These are phyloP conservation scores for Scutellaria barbata DNA, from an alignment of 257 asterid species.

Conservation along the genomic window DNA sequence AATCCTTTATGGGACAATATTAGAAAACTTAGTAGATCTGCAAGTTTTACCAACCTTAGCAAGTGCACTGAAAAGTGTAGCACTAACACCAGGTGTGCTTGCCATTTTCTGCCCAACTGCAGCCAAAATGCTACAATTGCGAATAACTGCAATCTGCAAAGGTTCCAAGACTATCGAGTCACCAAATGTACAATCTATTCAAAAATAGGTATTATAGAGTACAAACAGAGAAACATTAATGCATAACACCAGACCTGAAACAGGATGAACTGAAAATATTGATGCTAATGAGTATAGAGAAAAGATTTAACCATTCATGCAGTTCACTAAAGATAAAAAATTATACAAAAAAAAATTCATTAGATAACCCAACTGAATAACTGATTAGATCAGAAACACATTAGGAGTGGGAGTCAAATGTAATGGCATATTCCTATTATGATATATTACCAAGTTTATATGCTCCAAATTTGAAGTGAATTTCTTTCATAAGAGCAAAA, in stretches of 20 bases:
- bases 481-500: background rate
- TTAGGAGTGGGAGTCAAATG: background rate
- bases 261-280: background rate
- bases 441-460: background rate
- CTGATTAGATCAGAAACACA: background rate
- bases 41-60: conserved; percentile 72
- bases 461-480: background rate
- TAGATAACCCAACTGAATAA: background rate
- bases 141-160: conserved; percentile 86
- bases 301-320: background rate
- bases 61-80: conserved; percentile 93
- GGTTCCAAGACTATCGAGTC: conserved; percentile 20
- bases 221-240: background rate
- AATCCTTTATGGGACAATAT: conserved; percentile 13
- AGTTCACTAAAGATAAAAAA: conserved; percentile 5
- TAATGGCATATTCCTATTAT: background rate
- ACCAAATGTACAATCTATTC: conserved; percentile 26
- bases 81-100: conserved; percentile 99
- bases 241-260: background rate
- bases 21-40: conserved; percentile 8
- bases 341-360: background rate
- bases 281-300: background rate
- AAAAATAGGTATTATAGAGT: conserved; percentile 17
- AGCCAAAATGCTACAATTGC: conserved; percentile 96
- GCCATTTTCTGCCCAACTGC: conserved; percentile 99